phyloP scores from a whole-genome alignment of 768 basidiomycete genomes.

The Kwoniella dejecticola region DNA sequence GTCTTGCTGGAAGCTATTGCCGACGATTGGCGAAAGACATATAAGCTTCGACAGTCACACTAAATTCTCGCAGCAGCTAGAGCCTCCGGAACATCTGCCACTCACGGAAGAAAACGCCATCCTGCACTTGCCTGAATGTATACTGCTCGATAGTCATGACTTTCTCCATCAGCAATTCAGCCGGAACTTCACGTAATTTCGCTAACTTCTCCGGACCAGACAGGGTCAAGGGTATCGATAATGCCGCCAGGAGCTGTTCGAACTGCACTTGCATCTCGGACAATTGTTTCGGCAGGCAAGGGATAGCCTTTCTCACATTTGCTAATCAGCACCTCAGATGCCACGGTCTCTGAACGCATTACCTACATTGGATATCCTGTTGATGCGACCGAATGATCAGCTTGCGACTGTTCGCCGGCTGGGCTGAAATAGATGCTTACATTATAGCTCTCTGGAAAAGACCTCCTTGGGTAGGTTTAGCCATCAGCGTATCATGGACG shows the following conservation, averaged over 20 bases:
- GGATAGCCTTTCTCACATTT: constrained; percentile 12
- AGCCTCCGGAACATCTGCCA: too few species aligned
- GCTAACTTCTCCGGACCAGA: constrained; percentile 15
- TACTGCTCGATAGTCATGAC: constrained; percentile 27
- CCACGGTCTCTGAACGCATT: too few species aligned
- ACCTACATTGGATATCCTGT: constrained; percentile 13
- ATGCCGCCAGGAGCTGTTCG: constrained; percentile 10
- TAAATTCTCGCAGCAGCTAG: too few species aligned
- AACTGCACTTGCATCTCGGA: constrained; percentile 21
- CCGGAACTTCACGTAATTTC: constrained; percentile 11
- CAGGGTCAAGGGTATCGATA: constrained; percentile 12
- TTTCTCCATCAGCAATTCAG: constrained; percentile 13
- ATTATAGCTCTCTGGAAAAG: constrained; percentile 15
- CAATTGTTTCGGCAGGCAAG: constrained; percentile 21
- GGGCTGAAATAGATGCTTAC: neutral
- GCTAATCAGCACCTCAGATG: too few species aligned
- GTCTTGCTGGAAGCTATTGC: constrained; percentile 7
- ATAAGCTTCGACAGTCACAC: too few species aligned
- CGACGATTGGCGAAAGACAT: too few species aligned
- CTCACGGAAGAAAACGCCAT: constrained; percentile 25
- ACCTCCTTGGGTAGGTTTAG: constrained; percentile 3
- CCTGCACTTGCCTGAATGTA: constrained; percentile 20
- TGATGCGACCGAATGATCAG: too few species aligned
- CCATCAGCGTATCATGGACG: constrained; percentile 6
- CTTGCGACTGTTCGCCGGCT: neutral